Percentiles rank a stretch among this genome's conserved stretches.
These are phyloP conservation scores for Plasmopara viticola DNA, from an alignment of 352 stramenopile genomes.

Conservation along the genomic window DNA sequence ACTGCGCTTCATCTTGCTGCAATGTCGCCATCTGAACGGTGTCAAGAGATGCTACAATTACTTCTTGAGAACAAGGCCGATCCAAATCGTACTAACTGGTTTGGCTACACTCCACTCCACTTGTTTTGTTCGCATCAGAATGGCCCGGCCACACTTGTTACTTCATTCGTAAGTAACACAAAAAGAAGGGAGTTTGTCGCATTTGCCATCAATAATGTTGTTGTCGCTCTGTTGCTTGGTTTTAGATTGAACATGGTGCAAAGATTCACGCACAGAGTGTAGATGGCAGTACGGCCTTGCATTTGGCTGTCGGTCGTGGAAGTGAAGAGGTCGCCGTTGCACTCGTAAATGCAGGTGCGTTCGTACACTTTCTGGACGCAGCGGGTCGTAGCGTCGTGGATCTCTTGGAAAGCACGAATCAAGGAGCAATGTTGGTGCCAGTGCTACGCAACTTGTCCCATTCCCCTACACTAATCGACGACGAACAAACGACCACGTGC, in stretches of 20 bases:
- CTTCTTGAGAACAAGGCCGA: constrained; percentile 76
- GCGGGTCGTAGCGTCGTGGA: constrained; percentile 78
- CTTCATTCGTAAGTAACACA: constrained; percentile 67
- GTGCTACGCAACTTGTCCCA: constrained; percentile 71
- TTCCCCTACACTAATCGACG: constrained; percentile 51
- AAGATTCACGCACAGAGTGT: constrained; percentile 78
- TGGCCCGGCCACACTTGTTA: constrained; percentile 58
- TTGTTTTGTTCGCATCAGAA: constrained; percentile 81
- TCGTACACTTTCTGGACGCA: constrained; percentile 75
- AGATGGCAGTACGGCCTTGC: constrained; percentile 77
- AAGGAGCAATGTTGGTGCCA: constrained; percentile 73
- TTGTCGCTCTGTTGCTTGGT: not conserved
- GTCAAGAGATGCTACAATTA: constrained; percentile 78
- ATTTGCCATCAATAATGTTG: no score
- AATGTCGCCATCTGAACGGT: constrained; percentile 75
- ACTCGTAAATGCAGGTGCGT: constrained; percentile 65
- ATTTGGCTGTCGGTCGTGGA: constrained; percentile 67
- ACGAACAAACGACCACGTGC: constrained; percentile 69
- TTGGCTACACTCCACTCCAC: constrained; percentile 80
- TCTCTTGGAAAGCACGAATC: constrained; percentile 73
- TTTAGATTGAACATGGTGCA: constrained; percentile 72
- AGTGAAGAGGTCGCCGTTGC: constrained; percentile 68
- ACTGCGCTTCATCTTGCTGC: constrained; percentile 74
- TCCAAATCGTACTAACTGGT: constrained; percentile 75
- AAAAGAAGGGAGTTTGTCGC: not conserved